These are phyloP conservation scores for Epichloe gansuensis DNA, from an alignment of 2,329 filamentous ascomycete species.

Conservation along the genomic window DNA sequence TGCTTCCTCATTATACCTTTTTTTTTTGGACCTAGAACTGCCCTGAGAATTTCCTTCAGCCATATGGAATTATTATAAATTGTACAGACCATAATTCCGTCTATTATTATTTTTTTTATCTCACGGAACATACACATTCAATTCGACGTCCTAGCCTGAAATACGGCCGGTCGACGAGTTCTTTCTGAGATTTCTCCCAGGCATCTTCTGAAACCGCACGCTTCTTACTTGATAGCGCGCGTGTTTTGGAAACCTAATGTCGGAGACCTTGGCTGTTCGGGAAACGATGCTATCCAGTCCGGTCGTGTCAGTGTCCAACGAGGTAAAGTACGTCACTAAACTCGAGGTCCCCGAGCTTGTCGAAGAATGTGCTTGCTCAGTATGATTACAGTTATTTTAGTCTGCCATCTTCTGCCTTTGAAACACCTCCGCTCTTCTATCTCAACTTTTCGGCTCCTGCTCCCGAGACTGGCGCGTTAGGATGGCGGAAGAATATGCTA, in stretches of 20 bases:
- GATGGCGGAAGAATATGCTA: conserved; percentile 5
- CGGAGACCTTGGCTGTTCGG: conserved; percentile 5
- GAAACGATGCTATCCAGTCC: background rate
- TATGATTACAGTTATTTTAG: conserved; percentile 19
- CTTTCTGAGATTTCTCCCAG: background rate
- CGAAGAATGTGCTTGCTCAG: background rate
- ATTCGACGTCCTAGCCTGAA: background rate
- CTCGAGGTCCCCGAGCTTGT: background rate
- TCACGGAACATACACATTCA: too few relatives aligned
- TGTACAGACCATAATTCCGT: background rate
- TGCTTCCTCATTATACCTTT: too few relatives aligned
- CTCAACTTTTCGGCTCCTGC: conserved; percentile 6
- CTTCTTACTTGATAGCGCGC: background rate
- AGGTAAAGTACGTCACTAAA: conserved; percentile 14
- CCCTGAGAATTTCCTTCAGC: background rate
- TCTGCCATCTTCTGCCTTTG: conserved; percentile 11
- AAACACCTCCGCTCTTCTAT: conserved; percentile 10
- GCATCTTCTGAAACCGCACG: background rate
- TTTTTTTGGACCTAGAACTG: background rate
- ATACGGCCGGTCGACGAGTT: background rate
- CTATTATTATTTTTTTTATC: background rate
- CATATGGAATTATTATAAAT: background rate
- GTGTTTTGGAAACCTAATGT: conserved; percentile 9
- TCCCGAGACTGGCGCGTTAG: background rate
- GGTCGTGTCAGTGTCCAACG: conserved; percentile 3